Evolutionary conservation across 106 monocot species (phyloP), one percentile per base, ranked within the genome.

Genomic region (Allium cepa): DNA sequence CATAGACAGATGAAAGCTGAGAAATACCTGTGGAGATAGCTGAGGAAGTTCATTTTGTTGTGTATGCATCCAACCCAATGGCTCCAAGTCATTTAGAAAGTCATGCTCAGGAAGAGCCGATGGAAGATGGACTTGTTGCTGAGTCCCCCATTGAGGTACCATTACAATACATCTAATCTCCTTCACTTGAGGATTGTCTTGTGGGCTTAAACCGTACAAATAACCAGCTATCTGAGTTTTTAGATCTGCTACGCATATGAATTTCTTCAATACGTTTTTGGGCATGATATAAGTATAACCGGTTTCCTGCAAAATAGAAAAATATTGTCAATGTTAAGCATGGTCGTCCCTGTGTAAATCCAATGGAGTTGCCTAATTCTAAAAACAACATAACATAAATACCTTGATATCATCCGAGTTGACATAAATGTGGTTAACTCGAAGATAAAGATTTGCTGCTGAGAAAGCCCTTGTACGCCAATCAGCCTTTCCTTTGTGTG

Each of bases 361-460:
- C 36, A 36, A 36, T 36, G 5, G 36, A 36, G 36, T 36, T 36
- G 3, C 36, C 36, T 1, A 36, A 17, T 4, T 9, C 51, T 11
- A 47, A 27, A 66, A 60, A 67, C 26, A 68, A 12, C 10, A 12
- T 8, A 15, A 14, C 47, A 27, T 15, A 26, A 56, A 53, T 72
- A 99, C 97, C 99, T 99, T 99, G 17, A 99, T 93, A 67, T 99
- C 99, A 85, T 99, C 99, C 14, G 99, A 99, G 75, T 99, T 99
- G 8, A 99, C 99, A 76, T 99, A 99, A 13, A 99, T 99, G 72
- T 99, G 93, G 81, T 93, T 93, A 18, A 99, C 99, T 61, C 99
- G 90, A 56, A 93, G 90, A 78, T 99, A 90, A 12, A 99, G 81
- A 76, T 93, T 99, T 62, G 99, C 93, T 9, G 99, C 99, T 58